Conservation (phyloP, 1,284 basidiomycete species). For the Apiotrichum gamsii region DNA sequence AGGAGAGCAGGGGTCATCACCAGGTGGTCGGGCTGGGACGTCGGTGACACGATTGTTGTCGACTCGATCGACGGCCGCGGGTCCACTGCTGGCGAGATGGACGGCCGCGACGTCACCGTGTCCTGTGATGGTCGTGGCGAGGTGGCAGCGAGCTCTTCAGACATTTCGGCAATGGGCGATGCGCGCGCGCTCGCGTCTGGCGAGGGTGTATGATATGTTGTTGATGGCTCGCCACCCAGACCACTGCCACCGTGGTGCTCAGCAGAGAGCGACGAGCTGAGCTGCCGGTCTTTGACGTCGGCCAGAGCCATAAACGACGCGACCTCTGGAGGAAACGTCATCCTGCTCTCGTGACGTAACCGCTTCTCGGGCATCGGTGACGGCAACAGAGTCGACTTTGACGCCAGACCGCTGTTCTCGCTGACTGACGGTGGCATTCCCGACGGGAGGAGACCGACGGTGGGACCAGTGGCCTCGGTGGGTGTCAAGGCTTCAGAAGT, state of each 20-base stretch:
- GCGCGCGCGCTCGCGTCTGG: constrained; percentile 10
- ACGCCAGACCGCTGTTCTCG: no score
- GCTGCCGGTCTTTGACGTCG: constrained; percentile 25
- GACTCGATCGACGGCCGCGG: constrained; percentile 12
- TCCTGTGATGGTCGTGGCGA: constrained; percentile 21
- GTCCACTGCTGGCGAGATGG: constrained; percentile 4
- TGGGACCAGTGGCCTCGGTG: no score
- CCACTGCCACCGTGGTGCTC: no score
- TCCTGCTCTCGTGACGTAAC: constrained; percentile 33
- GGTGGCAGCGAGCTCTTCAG: constrained; percentile 9
- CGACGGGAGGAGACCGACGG: constrained; percentile 7
- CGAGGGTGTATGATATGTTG: constrained; percentile 2
- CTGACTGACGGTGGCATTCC: constrained; percentile 3
- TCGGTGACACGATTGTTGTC: neutral
- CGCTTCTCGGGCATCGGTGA: constrained; percentile 35
- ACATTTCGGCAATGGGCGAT: constrained; percentile 11
- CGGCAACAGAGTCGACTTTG: constrained; percentile 25
- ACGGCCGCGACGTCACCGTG: constrained; percentile 15
- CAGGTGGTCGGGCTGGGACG: constrained; percentile 14
- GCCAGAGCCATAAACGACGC: constrained; percentile 39
- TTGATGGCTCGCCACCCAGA: no score
- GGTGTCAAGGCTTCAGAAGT: neutral
- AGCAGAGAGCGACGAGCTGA: neutral
- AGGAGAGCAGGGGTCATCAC: constrained; percentile 33
- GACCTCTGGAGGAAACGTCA: constrained; percentile 41